Evolutionary conservation across 108 stramenopile species (phyloP).

Genomic region (Nitzschia sp.): DNA sequence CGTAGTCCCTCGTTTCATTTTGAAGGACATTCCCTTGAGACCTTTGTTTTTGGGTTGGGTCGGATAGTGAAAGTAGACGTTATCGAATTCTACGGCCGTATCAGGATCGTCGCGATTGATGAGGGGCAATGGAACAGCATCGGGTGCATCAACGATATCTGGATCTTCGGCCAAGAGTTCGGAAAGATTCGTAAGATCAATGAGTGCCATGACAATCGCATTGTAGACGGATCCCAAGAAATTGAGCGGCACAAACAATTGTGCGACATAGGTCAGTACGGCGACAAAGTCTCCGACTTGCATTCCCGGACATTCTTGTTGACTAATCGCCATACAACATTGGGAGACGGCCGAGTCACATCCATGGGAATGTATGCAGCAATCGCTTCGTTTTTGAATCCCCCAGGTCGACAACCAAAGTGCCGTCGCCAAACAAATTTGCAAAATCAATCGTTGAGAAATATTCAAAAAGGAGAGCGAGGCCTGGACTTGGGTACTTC

Average conservation of each 20-base stretch:
- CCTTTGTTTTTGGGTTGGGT: slow-evolving; percentile 78
- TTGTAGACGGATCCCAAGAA: slow-evolving; percentile 93
- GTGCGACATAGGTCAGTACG: slow-evolving; percentile 87
- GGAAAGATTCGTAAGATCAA: slow-evolving; percentile 90
- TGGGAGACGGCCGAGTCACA: slow-evolving; percentile 59
- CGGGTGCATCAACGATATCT: slow-evolving; percentile 84
- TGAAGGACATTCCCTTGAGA: slow-evolving; percentile 87
- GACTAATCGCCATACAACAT: slow-evolving; percentile 60
- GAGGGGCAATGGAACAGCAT: slow-evolving; percentile 62
- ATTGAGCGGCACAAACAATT: slow-evolving; percentile 94
- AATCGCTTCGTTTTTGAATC: slow-evolving; percentile 60
- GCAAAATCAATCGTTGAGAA: slow-evolving; percentile 85
- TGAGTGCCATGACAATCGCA: slow-evolving; percentile 86
- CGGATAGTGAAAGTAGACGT: slow-evolving; percentile 94
- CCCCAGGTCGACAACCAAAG: slow-evolving; percentile 70
- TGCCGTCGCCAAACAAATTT: slow-evolving; percentile 75
- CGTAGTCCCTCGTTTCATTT: slow-evolving; percentile 90
- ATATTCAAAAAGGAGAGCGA: slow-evolving; percentile 88
- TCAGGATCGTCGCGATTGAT: slow-evolving; percentile 59
- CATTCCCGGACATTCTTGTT: slow-evolving; percentile 70
- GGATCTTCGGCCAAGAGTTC: slow-evolving; percentile 91
- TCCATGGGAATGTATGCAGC: slow-evolving; percentile 60
- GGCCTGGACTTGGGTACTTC: slow-evolving; percentile 82
- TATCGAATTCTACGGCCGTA: slow-evolving; percentile 89
- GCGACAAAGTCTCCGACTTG: slow-evolving; percentile 94